Evolutionary conservation across 306 rosid genomes (phyloP), one percentile per base, ranked within the genome.

Genomic region (Styphnolobium japonicum): DNA sequence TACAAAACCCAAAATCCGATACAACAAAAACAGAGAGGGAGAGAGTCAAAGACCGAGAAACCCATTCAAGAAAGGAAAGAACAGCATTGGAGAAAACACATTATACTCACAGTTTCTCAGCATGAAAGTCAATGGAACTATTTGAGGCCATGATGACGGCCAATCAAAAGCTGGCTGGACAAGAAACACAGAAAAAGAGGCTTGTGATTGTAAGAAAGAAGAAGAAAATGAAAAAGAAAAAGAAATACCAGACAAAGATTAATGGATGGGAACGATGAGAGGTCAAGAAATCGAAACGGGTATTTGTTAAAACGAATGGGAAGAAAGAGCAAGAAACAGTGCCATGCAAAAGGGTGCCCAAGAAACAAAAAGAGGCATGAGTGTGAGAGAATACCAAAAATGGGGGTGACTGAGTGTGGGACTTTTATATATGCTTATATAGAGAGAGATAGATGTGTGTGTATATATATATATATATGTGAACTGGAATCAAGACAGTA

Each of bases 271-370:
- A 14, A 33, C 19, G 57, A 57, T 1, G 1, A 2, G 27, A 19
- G 34, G 4, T 3, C 2, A 27, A 31, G 27, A 0, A 4, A 6
- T 36, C 43, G 34, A 36, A 15, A 36, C 21, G 72, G 66, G 65
- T 18, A 23, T 65, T 21, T 8, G 0, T 4, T 29, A 51, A 45
- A 62, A 55, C n/a, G n/a, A n/a, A n/a, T n/a, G n/a, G n/a, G n/a
- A n/a, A n/a, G n/a, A n/a, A n/a, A n/a, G n/a, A n/a, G n/a, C n/a
- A n/a, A n/a, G n/a, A n/a, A n/a, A n/a, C 87, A 84, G 80, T 75
- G 86, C 87, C 90, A 87, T 84, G 90, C 87, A 84, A 73, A 81
- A 67, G 83, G 11, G 15, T 75, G 27, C 70, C 66, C 42, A 45
- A 61, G 74, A 52, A 51, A 48, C 2, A 66, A 36, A n/a, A n/a